Conservation (phyloP, 129 eudicot species). For the Pulicaria dysenterica region DNA sequence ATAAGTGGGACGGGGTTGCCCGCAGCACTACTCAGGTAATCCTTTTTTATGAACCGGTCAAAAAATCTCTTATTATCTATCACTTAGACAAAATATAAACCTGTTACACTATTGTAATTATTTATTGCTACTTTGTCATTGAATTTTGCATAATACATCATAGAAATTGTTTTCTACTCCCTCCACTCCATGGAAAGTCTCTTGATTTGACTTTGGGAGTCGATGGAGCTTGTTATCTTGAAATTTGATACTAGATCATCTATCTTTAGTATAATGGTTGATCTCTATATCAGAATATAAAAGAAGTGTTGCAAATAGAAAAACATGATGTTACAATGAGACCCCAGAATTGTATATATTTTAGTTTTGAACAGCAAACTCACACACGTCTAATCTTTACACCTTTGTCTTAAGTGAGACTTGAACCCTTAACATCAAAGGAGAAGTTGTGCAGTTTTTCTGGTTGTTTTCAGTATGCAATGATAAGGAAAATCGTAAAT, state of each 20-base stretch:
- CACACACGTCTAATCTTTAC: no score
- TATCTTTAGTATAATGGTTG: no score
- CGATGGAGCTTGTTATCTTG: conserved; percentile 1
- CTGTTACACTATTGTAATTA: not conserved
- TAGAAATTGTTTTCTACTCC: not conserved
- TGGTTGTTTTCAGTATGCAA: no score
- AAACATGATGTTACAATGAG: no score
- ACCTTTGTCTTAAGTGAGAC: no score
- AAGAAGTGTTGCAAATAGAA: no score
- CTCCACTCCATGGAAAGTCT: not conserved
- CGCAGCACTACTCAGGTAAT: conserved; percentile 93
- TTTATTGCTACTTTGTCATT: not conserved
- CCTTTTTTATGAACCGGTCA: not conserved
- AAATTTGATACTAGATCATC: conserved; percentile 8
- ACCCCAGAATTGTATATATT: no score
- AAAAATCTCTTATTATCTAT: not conserved
- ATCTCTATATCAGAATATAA: no score
- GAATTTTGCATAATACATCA: not conserved
- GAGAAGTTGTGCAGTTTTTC: no score
- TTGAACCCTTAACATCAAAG: no score
- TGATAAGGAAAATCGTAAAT: not conserved
- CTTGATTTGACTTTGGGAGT: conserved; percentile 12
- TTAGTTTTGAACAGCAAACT: no score
- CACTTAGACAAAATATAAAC: not conserved
- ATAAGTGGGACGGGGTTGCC: conserved; percentile 96